These are phyloP conservation scores for Rhodomyrtus tomentosa DNA, from an alignment of 345 rosid genomes.

Conservation along the genomic window DNA sequence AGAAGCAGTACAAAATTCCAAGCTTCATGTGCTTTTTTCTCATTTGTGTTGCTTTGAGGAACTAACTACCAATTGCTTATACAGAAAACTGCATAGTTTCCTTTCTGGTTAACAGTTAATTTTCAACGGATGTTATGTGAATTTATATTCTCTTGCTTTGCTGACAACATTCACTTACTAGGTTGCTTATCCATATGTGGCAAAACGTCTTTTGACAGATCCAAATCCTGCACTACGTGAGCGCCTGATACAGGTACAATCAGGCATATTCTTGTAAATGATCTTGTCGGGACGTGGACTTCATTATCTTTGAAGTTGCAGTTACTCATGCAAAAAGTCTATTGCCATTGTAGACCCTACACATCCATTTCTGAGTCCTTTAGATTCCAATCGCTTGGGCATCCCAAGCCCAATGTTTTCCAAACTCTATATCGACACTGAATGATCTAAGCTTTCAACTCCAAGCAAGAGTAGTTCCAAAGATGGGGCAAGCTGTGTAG, in stretches of 20 bases:
- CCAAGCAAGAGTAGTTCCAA: not conserved
- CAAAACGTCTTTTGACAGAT: conserved; percentile 91
- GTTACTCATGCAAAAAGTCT: not conserved
- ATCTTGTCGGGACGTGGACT: not conserved
- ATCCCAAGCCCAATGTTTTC: not conserved
- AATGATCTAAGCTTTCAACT: not conserved
- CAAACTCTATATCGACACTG: not conserved
- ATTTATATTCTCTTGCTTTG: not conserved
- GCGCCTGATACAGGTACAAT: conserved; percentile 82
- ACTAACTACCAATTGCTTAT: not conserved
- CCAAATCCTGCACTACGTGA: conserved; percentile 97
- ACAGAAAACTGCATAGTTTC: not conserved
- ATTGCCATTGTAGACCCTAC: not conserved
- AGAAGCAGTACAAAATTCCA: not conserved
- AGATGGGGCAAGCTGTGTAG: not conserved
- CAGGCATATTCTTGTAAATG: not conserved
- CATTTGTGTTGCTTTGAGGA: not conserved
- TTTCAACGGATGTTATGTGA: not conserved
- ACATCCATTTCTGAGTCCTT: not conserved
- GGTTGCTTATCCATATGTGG: conserved; percentile 99
- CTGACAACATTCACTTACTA: conserved; percentile 8
- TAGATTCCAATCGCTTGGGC: not conserved
- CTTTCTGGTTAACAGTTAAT: not conserved
- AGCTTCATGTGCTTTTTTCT: not conserved
- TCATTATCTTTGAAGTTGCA: not conserved